A percentile compares a stretch with the other conserved stretches of the same genome.
phyloP scores from a whole-genome alignment of 1,139 yeast species.

The Kodamaea ohmeri region DNA sequence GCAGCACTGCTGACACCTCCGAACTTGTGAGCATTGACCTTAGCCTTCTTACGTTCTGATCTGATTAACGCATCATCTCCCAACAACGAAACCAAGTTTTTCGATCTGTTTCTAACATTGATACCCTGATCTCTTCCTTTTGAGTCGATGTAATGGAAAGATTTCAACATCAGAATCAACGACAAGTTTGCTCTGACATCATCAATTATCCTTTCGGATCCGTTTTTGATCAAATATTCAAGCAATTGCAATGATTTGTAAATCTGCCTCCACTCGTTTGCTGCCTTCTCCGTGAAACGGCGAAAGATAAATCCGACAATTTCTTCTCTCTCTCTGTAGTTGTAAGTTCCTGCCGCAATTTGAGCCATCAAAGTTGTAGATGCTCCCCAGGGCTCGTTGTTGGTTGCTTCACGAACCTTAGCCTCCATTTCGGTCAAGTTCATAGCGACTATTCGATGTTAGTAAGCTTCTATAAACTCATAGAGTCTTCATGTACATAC shows the following conservation, averaged over 20 bases:
- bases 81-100: slow-evolving; percentile 66
- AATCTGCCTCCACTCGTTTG: slow-evolving; percentile 97
- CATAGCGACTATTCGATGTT: slow-evolving; percentile 57
- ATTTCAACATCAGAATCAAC: slow-evolving; percentile 82
- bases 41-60: slow-evolving; percentile 82
- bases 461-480: slow-evolving; percentile 14
- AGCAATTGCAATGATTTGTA: slow-evolving; percentile 88
- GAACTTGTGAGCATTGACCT: slow-evolving; percentile 78
- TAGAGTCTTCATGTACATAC: slow-evolving; percentile 26
- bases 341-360: slow-evolving; percentile 92
- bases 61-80: slow-evolving; percentile 77
- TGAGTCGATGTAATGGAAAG: slow-evolving; percentile 91
- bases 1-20: slow-evolving; percentile 61
- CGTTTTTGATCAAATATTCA: slow-evolving; percentile 88
- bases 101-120: slow-evolving; percentile 88
- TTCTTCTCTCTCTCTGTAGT: slow-evolving; percentile 78
- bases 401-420: slow-evolving; percentile 95
- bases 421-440: slow-evolving; percentile 95
- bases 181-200: slow-evolving; percentile 85
- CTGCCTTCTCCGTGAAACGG: slow-evolving; percentile 90
- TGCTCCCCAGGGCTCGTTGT: slow-evolving; percentile 99
- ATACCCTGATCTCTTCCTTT: slow-evolving; percentile 97
- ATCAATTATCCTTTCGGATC: slow-evolving; percentile 92
- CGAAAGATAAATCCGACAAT: slow-evolving; percentile 68
- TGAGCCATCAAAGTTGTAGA: slow-evolving; percentile 88